Conservation (phyloP, 2,329 filamentous ascomycete species). For the Hypoxylon sp. region DNA sequence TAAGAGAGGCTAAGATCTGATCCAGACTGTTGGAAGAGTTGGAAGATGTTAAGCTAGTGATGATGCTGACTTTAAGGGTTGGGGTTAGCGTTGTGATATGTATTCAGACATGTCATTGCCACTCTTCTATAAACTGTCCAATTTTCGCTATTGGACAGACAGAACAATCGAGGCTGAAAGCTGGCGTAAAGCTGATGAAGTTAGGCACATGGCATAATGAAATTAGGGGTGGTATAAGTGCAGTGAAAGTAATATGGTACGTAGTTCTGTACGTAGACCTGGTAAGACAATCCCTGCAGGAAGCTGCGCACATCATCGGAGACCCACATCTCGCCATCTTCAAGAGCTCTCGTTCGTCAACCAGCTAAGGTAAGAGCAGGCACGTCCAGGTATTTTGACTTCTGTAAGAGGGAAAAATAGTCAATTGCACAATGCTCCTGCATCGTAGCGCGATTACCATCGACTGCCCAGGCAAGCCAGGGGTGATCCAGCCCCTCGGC, state of each 20-base stretch:
- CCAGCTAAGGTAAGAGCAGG: conserved; percentile 8
- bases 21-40: conserved; percentile 36
- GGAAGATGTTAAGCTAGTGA: conserved; percentile 21
- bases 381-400: conserved; percentile 7
- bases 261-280: not conserved
- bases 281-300: conserved; percentile 34
- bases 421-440: conserved; percentile 40
- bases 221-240: conserved; percentile 6
- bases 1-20: conserved; percentile 30
- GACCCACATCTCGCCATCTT: conserved; percentile 46
- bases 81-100: conserved; percentile 11
- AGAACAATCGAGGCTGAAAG: conserved; percentile 30
- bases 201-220: conserved; percentile 30
- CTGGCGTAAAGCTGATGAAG: conserved; percentile 30
- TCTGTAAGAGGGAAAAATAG: conserved; percentile 15
- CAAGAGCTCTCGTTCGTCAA: conserved; percentile 38
- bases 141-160: conserved; percentile 27
- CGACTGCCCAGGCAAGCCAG: conserved; percentile 18
- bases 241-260: conserved; percentile 16
- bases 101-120: conserved; percentile 21
- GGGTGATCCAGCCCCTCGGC: conserved; percentile 28
- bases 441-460: conserved; percentile 34
- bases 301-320: conserved; percentile 41
- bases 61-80: conserved; percentile 8
- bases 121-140: not conserved